phyloP scores from a whole-genome alignment of 352 stramenopile species.

The Globisporangium viniferum region DNA sequence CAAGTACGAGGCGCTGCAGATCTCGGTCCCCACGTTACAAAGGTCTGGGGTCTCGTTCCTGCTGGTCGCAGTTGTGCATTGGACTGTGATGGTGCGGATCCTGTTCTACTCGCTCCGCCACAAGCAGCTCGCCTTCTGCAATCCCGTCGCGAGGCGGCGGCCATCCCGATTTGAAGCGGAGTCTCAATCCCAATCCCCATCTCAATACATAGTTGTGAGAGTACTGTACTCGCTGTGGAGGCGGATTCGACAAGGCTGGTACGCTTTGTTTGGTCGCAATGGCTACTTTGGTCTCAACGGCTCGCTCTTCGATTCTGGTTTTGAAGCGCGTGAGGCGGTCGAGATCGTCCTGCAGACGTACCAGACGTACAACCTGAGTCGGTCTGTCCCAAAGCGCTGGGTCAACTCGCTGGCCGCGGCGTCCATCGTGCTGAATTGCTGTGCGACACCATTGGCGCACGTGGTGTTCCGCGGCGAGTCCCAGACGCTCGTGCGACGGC shows the following conservation, averaged over 20 bases:
- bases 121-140: neutral
- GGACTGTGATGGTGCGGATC: neutral
- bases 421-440: slow-evolving; percentile 19
- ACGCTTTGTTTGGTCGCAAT: slow-evolving; percentile 17
- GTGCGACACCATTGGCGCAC: slow-evolving; percentile 11
- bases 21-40: neutral
- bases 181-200: too few relatives aligned
- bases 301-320: slow-evolving; percentile 9
- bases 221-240: neutral
- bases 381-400: slow-evolving; percentile 15
- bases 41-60: slow-evolving; percentile 1
- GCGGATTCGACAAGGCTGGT: neutral
- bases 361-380: slow-evolving; percentile 21
- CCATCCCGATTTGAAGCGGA: neutral
- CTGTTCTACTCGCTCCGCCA: neutral
- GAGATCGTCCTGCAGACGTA: slow-evolving; percentile 26
- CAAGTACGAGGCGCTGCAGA: slow-evolving; percentile 4
- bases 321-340: slow-evolving; percentile 13
- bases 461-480: slow-evolving; percentile 7
- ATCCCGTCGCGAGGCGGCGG: neutral
- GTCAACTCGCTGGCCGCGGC: slow-evolving; percentile 21
- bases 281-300: slow-evolving; percentile 17
- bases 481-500: slow-evolving; percentile 3
- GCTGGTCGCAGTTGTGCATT: neutral
- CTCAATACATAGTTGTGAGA: neutral